Conservation (phyloP, 1,284 basidiomycete species). For the Xerocomus amazonicus region DNA sequence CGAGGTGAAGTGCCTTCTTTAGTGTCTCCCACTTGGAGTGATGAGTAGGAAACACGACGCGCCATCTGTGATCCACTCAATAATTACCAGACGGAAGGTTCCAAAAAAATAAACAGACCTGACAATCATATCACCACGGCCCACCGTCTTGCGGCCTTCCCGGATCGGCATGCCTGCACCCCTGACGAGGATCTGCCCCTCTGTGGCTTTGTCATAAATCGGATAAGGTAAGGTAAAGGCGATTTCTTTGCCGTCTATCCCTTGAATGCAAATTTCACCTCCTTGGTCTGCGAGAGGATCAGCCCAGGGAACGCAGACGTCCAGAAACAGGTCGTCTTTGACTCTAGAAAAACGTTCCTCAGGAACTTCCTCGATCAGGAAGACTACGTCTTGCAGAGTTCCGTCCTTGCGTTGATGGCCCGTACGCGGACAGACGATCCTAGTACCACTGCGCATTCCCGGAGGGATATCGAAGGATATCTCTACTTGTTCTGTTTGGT, state of each 20-base stretch:
- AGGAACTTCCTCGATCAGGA: slow-evolving; percentile 73
- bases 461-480: slow-evolving; percentile 74
- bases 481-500: slow-evolving; percentile 67
- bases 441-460: slow-evolving; percentile 71
- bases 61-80: slow-evolving; percentile 24
- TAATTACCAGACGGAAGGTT: not conserved
- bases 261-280: slow-evolving; percentile 54
- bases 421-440: slow-evolving; percentile 69
- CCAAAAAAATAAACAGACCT: slow-evolving; percentile 44
- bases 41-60: slow-evolving; percentile 28
- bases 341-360: slow-evolving; percentile 69
- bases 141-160: slow-evolving; percentile 57
- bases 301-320: slow-evolving; percentile 66
- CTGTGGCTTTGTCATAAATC: slow-evolving; percentile 57
- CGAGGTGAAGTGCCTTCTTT: slow-evolving; percentile 29
- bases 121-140: slow-evolving; percentile 76
- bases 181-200: slow-evolving; percentile 56
- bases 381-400: slow-evolving; percentile 73
- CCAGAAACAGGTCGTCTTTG: slow-evolving; percentile 69
- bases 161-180: slow-evolving; percentile 85
- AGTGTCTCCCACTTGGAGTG: slow-evolving; percentile 33
- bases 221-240: slow-evolving; percentile 61
- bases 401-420: slow-evolving; percentile 75
- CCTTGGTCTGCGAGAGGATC: slow-evolving; percentile 54
- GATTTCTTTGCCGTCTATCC: slow-evolving; percentile 69